Conservation (phyloP, 495 filamentous ascomycete species). For the Podospora sp. region DNA sequence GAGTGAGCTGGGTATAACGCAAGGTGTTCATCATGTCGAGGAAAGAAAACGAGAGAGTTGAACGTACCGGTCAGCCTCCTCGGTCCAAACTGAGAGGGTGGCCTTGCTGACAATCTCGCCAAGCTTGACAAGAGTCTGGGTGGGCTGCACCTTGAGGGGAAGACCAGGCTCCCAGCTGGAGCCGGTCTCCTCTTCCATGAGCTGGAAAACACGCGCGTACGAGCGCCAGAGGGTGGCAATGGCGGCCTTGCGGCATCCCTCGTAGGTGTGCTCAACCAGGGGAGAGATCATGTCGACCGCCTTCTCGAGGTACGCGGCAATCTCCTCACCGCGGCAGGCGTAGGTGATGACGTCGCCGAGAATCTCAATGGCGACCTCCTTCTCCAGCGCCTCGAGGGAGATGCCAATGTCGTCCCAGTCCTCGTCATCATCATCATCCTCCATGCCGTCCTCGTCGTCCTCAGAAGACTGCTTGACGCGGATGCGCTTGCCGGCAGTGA, state of each 20-base stretch:
- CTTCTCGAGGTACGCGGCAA: slow-evolving; percentile 78
- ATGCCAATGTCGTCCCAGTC: slow-evolving; percentile 82
- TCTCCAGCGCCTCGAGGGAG: slow-evolving; percentile 87
- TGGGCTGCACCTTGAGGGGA: slow-evolving; percentile 76
- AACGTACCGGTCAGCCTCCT: slow-evolving; percentile 89
- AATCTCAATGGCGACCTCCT: slow-evolving; percentile 95
- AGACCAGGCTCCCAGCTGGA: slow-evolving; percentile 87
- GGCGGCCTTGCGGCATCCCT: slow-evolving; percentile 89
- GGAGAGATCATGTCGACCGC: slow-evolving; percentile 79
- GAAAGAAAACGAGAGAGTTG: slow-evolving; percentile 24
- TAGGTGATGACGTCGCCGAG: slow-evolving; percentile 89
- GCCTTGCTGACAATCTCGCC: slow-evolving; percentile 83
- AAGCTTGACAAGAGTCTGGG: slow-evolving; percentile 77
- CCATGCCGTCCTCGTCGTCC: slow-evolving; percentile 61
- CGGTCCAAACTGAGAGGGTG: slow-evolving; percentile 81
- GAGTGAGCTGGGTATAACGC: slow-evolving; percentile 99
- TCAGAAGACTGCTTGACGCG: slow-evolving; percentile 64
- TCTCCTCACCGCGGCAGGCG: slow-evolving; percentile 73
- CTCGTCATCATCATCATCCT: slow-evolving; percentile 71
- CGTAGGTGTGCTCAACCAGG: slow-evolving; percentile 84
- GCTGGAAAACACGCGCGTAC: slow-evolving; percentile 87
- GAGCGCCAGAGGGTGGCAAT: slow-evolving; percentile 89
- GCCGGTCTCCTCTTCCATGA: slow-evolving; percentile 76
- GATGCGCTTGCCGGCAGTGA: slow-evolving; percentile 78
- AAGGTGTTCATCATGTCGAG: slow-evolving; percentile 78